Evolutionary conservation across 306 rosid genomes (phyloP).

Genomic region (Elaeagnus macrophylla): DNA sequence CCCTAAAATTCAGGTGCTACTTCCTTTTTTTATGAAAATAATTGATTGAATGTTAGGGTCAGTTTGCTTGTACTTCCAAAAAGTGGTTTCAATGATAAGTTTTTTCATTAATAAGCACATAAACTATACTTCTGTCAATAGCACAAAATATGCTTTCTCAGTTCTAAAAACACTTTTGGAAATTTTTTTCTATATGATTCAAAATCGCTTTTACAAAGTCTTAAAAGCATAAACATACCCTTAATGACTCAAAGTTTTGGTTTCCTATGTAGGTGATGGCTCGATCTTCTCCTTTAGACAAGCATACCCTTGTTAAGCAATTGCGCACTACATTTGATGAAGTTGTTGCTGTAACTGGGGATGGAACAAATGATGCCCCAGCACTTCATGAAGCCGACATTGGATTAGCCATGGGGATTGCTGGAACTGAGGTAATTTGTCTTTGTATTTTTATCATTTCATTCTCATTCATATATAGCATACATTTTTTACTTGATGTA

Average conservation of each 20-base stretch:
- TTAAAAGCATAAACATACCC: slow-evolving; percentile 10
- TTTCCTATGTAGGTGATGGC: slow-evolving; percentile 69
- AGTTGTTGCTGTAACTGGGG: slow-evolving; percentile 98
- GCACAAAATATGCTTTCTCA: too few species aligned
- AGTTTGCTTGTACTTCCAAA: too few species aligned
- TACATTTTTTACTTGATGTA: too few species aligned
- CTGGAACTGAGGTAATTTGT: slow-evolving; percentile 79
- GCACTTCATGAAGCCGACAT: slow-evolving; percentile 98
- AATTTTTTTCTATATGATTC: too few species aligned
- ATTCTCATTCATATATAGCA: too few species aligned
- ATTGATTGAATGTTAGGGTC: neutral
- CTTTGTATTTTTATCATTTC: neutral
- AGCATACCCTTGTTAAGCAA: slow-evolving; percentile 81
- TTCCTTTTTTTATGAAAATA: slow-evolving; percentile 8
- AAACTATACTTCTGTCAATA: too few species aligned
- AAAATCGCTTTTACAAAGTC: slow-evolving; percentile 2
- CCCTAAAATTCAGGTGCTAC: slow-evolving; percentile 86
- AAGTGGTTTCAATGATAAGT: too few species aligned
- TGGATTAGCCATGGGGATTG: slow-evolving; percentile 99
- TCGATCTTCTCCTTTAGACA: slow-evolving; percentile 93
- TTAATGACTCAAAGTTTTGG: slow-evolving; percentile 16
- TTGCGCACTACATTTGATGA: slow-evolving; percentile 76
- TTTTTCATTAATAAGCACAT: too few species aligned
- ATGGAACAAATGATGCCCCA: slow-evolving; percentile 98
- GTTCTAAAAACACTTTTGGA: too few species aligned